Evolutionary conservation across 2,329 filamentous ascomycete genomes (phyloP), one percentile per base, ranked within the genome.

Genomic region (Penicillium sp.): DNA sequence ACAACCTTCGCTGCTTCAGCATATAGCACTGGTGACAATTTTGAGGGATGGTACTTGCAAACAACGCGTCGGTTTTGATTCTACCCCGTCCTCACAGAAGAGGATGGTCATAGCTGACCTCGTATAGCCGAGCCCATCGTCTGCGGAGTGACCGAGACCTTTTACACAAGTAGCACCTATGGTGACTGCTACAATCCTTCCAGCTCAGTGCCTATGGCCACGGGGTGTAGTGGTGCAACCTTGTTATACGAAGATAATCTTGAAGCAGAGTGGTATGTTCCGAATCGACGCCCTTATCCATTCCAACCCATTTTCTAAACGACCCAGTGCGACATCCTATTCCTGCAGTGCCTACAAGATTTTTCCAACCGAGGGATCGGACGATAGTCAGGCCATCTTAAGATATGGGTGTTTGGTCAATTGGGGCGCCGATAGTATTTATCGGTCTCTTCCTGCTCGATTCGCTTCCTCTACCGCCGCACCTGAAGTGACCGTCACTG

Each of bases 361-460:
- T 13, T 54, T 43, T 23, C 46, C 46, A 5, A 54, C 51, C 6
- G 51, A 50, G 30, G 42, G 33, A 9, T 26, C 46, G 3, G 18
- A 37, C 26, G 34, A 21, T 4, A 30, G 17, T 4, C 5, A 47
- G 6, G 51, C 36, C 7, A 23, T 50, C 8, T 17, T 29, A 3
- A 21, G 26, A 46, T 56, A 56, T 15, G 41, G 10, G 2, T 56
- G 49, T 33, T 32, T 56, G 26, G 7, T 34, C n/a, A 47, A 50
- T 13, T 56, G 53, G 53, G 49, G 23, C 9, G 46, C 46, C 18
- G 29, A 56, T 10, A 56, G 49, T 32, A 15, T 56, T 21, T 56
- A 56, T 46, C 41, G 53, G 17, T 46, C 49, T 1, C 46, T 52
- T 5, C 51, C 51, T 24, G 37, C 53, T 20, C 27, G 46, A 33